Evolutionary conservation across 1,139 yeast species (phyloP).

Genomic region (Protomyces pachydermus): DNA sequence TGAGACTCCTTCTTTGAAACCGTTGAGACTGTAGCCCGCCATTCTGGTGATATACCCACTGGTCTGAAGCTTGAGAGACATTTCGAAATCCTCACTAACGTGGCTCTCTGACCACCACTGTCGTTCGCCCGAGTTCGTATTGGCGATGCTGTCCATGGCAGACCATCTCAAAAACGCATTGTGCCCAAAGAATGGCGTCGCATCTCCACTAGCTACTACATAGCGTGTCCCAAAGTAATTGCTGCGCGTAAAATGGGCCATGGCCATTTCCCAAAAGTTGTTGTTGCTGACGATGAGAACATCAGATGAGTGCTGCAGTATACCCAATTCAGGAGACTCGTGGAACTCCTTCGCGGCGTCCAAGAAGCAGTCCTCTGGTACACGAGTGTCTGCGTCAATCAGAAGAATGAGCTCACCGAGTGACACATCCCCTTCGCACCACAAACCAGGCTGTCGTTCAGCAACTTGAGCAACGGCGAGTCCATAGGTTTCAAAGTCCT

Average conservation of each 20-base stretch:
- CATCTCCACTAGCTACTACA: conserved; percentile 31
- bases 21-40: conserved; percentile 27
- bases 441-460: conserved; percentile 24
- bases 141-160: conserved; percentile 27
- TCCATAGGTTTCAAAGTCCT: not conserved
- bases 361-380: conserved; percentile 31
- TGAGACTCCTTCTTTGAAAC: conserved; percentile 31
- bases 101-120: conserved; percentile 32
- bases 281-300: conserved; percentile 29
- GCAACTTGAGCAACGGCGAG: conserved; percentile 18
- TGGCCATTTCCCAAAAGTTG: conserved; percentile 30
- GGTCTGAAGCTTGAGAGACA: conserved; percentile 29
- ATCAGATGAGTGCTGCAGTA: conserved; percentile 30
- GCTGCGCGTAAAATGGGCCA: conserved; percentile 31
- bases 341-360: conserved; percentile 32
- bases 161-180: conserved; percentile 14
- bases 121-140: not conserved
- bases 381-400: conserved; percentile 32
- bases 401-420: conserved; percentile 30
- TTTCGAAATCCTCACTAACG: conserved; percentile 31
- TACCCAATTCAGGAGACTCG: conserved; percentile 31
- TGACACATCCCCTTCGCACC: conserved; percentile 30
- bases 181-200: conserved; percentile 31
- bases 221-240: conserved; percentile 31
- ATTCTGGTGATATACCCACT: conserved; percentile 28